Percentiles rank a stretch among this genome's conserved stretches.
Conservation (phyloP, 805 yeast genomes). For the Torulaspora franciscae region DNA sequence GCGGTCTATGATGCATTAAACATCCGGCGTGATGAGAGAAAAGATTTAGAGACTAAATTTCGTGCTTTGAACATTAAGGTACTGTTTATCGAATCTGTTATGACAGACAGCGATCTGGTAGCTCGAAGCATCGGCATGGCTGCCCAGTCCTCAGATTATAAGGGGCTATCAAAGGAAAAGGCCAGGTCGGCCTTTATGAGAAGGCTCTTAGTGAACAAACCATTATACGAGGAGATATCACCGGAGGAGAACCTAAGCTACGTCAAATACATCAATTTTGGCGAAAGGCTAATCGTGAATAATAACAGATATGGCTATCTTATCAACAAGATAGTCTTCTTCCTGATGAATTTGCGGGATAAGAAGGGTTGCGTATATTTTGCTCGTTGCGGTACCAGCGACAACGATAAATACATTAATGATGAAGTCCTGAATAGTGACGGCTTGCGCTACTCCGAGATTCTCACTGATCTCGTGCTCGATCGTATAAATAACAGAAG, state of each 20-base stretch:
- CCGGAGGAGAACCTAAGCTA: conserved; percentile 55
- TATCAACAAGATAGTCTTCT: conserved; percentile 85
- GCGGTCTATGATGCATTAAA: conserved; percentile 96
- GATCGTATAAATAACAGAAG: conserved; percentile 32
- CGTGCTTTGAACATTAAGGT: conserved; percentile 60
- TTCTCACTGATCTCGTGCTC: conserved; percentile 54
- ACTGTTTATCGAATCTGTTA: conserved; percentile 80
- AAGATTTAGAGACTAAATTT: conserved; percentile 51
- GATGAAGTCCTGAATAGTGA: conserved; percentile 80
- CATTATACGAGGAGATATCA: conserved; percentile 68
- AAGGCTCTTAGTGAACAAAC: conserved; percentile 62
- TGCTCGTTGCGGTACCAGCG: conserved; percentile 67
- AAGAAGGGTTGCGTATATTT: conserved; percentile 88
- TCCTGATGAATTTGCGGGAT: conserved; percentile 83
- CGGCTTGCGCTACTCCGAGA: conserved; percentile 63
- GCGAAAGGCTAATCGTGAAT: conserved; percentile 74
- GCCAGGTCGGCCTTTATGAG: conserved; percentile 76
- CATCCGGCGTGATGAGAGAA: conserved; percentile 66
- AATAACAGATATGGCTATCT: conserved; percentile 83
- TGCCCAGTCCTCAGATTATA: conserved; percentile 80
- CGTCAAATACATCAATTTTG: conserved; percentile 86
- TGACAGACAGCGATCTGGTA: conserved; percentile 66
- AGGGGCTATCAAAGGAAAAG: conserved; percentile 62
- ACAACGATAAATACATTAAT: conserved; percentile 50
- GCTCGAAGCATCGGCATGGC: conserved; percentile 80